These are phyloP conservation scores for Plenodomus biglobosus DNA, from an alignment of 2,329 filamentous ascomycete genomes.

Conservation along the genomic window DNA sequence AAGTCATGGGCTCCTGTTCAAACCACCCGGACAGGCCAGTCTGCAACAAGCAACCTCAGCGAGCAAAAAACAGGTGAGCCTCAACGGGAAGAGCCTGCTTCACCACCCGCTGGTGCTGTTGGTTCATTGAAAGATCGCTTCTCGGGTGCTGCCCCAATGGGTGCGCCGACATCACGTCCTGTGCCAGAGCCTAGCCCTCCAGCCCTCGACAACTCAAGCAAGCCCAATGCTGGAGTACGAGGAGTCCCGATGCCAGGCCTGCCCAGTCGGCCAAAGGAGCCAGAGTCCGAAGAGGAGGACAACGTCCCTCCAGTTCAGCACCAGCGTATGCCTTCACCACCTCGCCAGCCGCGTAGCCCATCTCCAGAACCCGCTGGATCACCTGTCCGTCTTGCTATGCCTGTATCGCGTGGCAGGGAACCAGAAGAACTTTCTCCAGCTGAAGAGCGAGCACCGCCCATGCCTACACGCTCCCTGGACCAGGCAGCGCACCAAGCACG, in stretches of 20 bases:
- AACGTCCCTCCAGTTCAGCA: conserved; percentile 58
- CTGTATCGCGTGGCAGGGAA: conserved; percentile 67
- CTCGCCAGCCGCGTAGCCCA: conserved; percentile 45
- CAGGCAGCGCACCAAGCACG: conserved; percentile 64
- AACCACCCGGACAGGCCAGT: conserved; percentile 69
- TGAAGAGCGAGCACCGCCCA: conserved; percentile 54
- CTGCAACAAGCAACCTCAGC: conserved; percentile 53
- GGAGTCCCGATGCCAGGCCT: conserved; percentile 79
- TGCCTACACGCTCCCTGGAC: conserved; percentile 66
- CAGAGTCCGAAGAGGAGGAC: conserved; percentile 46
- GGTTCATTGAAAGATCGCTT: conserved; percentile 80
- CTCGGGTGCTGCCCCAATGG: conserved; percentile 67
- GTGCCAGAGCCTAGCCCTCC: conserved; percentile 56
- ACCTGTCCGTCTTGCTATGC: conserved; percentile 83
- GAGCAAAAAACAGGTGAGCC: conserved; percentile 62
- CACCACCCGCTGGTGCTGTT: conserved; percentile 63
- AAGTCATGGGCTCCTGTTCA: conserved; percentile 89
- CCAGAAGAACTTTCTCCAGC: conserved; percentile 56
- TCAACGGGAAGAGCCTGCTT: conserved; percentile 54
- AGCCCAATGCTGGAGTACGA: conserved; percentile 63
- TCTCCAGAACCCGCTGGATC: conserved; percentile 63
- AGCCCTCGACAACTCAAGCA: conserved; percentile 66
- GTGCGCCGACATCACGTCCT: conserved; percentile 49
- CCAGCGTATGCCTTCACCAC: conserved; percentile 49
- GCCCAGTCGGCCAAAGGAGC: conserved; percentile 58